Evolutionary conservation across 164 flowering plant species (phyloP).

Genomic region (Echeveria elegans): DNA sequence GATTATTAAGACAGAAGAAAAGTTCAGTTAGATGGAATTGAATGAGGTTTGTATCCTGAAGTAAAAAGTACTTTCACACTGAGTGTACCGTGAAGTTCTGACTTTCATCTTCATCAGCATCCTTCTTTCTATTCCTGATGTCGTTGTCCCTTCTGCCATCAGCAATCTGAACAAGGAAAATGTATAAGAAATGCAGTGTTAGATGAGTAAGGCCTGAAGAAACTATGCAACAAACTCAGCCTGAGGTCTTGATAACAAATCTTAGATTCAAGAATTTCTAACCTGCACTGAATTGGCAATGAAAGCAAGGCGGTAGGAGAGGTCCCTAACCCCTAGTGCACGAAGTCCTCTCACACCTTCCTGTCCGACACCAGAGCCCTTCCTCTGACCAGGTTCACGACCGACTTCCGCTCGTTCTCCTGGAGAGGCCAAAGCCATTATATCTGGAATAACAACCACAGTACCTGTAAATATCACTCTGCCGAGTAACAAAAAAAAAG

Average conservation of each 20-base stretch:
- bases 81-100: slow-evolving; percentile 53
- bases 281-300: slow-evolving; percentile 99
- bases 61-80: neutral
- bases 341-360: slow-evolving; percentile 90
- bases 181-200: neutral
- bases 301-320: slow-evolving; percentile 86
- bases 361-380: slow-evolving; percentile 32
- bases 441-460: slow-evolving; percentile 90
- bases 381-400: slow-evolving; percentile 55
- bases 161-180: slow-evolving; percentile 32
- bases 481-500: slow-evolving; percentile 5
- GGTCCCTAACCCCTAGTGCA: slow-evolving; percentile 94
- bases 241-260: neutral
- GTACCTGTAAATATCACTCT: slow-evolving; percentile 95
- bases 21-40: neutral
- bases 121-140: slow-evolving; percentile 65
- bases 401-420: slow-evolving; percentile 92
- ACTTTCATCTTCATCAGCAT: slow-evolving; percentile 57
- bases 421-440: slow-evolving; percentile 88
- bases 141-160: slow-evolving; percentile 74
- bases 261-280: slow-evolving; percentile 8
- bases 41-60: neutral
- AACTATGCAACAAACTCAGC: neutral
- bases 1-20: neutral
- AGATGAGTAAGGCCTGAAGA: neutral